Base-by-base conservation (phyloP, 768 basidiomycete genomes). In the Steccherinum ochraceum region DNA sequence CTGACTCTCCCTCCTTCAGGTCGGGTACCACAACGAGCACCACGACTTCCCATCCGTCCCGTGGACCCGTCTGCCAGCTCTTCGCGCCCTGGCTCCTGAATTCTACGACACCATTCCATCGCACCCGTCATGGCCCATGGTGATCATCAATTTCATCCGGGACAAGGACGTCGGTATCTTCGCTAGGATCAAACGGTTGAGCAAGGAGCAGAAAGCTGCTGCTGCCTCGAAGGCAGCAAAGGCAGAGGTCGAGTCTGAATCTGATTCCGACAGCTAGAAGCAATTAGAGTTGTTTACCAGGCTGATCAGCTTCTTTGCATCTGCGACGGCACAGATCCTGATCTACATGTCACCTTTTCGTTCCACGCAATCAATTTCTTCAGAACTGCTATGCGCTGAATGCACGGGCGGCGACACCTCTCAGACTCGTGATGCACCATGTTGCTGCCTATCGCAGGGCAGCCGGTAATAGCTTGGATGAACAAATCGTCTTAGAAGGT, bases 21-120 rank as follows among this genome's bases (percentile, higher is more conserved):
- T 97, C 58, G 96, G 96, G 35, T 98, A 97, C 64, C 96, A 99
- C 67, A 97, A 99, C 67, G 96, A 98, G 62, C 96, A 99, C 68
- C 96, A 99, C 69, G 96, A 99, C 69, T 98, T 99, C 69, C 94
- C 96, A 5, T 93, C 93, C 12, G 69, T 99, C 1, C 79, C 96
- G 1, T 99, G 96, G 96, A 97, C 94, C 16, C 83, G 89, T 20
- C 77, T 98, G 0, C 90, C 93, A 1, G 79, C 80, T 4, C 80
- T 99, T 19, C 83, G 84, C 24, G 76, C 77, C 2, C 76, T 96
- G 24, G 95, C 93, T 5, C 87, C 86, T 2, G 95, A 98, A 66
- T 93, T 87, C 64, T 99, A 99, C 69, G 89, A 92, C 57, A 78
- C 72, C 3, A 75, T 97, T 21, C 92, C 94, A 0, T 77, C 84